Evolutionary conservation across 805 yeast genomes (phyloP), one percentile per base, ranked within the genome.

Genomic region (Kockiozyma suomiensis): DNA sequence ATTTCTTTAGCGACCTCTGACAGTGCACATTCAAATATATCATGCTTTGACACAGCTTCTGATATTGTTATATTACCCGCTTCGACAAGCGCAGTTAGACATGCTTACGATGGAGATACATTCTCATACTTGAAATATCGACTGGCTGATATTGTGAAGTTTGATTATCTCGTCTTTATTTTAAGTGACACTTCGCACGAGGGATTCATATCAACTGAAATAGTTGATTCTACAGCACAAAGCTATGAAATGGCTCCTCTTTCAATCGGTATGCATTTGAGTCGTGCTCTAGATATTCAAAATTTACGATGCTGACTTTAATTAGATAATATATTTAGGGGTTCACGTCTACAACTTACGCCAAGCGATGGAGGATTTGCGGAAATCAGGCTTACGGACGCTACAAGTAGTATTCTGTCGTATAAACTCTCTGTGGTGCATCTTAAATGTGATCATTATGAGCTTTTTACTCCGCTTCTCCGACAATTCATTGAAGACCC

Each of bases 401-500:
- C 85, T 0, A 82, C 85, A 83, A 82, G 85, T 51, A 83, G 89
- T 68, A 67, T 87, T 4, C 69, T 87, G 21, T 82, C 86, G 0
- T 87, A 83, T 69, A 75, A 72, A 32, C 61, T 82, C 7, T 64
- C 61, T 12, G 19, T 64, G 30, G 13, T n/a, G 19, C 40, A 57
- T 1, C 46, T 35, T 12, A 25, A 30, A 12, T 54, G 60, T 25
- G 59, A 40, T 61, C 12, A 41, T 47, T 21, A 37, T 46, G 32
- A 35, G 60, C 13, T 38, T 6, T 87, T 86, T 68, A 73, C 82
- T 21, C 88, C 96, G 0, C 77, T 90, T 38, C 72, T 88, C 2
- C 79, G 90, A 58, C 97, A 91, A 72, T 81, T 81, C 75, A 76
- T 83, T 3, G 75, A 77, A 10, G 85, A 83, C 37, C 88, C 88